Evolutionary conservation across 78 protist species (phyloP).

Genomic region (Pigoraptor vietnamica): DNA sequence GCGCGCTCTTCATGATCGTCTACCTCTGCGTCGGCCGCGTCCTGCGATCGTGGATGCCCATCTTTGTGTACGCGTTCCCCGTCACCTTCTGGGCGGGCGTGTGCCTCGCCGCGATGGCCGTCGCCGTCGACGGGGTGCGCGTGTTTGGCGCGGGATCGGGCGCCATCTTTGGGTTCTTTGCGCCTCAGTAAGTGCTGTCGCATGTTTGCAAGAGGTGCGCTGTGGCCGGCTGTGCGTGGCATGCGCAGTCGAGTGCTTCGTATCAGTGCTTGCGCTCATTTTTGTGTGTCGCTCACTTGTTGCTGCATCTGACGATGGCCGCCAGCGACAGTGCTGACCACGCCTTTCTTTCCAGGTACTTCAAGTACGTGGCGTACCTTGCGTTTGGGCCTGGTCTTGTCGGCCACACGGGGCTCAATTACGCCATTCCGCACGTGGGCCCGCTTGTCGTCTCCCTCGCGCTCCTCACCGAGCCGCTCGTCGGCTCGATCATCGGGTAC

Average conservation of each 20-base stretch:
- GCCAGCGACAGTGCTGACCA: too few relatives aligned
- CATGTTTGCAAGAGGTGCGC: too few relatives aligned
- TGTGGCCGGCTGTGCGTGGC: too few relatives aligned
- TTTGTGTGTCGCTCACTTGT: too few relatives aligned
- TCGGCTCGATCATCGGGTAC: conserved; percentile 52
- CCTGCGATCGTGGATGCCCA: conserved; percentile 38
- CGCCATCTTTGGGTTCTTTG: conserved; percentile 28
- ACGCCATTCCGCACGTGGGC: conserved; percentile 22
- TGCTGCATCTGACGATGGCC: too few relatives aligned
- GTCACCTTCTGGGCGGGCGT: conserved; percentile 41
- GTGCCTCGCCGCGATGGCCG: conserved; percentile 14
- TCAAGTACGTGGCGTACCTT: too few relatives aligned
- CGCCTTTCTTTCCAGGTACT: too few relatives aligned
- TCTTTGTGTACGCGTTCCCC: conserved; percentile 54
- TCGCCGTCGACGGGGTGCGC: conserved; percentile 16
- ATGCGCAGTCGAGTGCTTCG: too few relatives aligned
- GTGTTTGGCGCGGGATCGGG: not conserved
- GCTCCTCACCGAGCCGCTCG: conserved; percentile 55
- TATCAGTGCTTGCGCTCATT: too few relatives aligned
- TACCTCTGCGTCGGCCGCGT: conserved; percentile 38
- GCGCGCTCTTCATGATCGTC: conserved; percentile 35
- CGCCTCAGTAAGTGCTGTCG: not conserved
- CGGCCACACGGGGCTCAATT: conserved; percentile 60
- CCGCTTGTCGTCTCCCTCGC: conserved; percentile 55
- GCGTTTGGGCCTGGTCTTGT: conserved; percentile 46